Evolutionary conservation across 2,329 filamentous ascomycete genomes (phyloP), one percentile per base, ranked within the genome.

Genomic region (Paecilomyces fulvus): DNA sequence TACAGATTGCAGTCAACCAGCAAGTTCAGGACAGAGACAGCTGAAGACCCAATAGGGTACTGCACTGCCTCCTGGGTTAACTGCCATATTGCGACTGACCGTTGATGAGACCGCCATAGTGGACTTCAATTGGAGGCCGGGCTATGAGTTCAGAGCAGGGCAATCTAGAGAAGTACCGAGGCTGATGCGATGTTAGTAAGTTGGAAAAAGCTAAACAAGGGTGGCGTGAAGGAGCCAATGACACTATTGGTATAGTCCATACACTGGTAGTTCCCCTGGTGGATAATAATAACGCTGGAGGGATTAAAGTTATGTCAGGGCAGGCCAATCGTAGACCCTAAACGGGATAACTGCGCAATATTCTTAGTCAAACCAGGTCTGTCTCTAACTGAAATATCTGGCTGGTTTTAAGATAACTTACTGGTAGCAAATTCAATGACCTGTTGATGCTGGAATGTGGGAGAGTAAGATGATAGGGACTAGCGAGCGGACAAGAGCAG

Each of bases 1-100:
- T 75, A 59, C 30, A 48, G 14, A 23, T 20, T 28, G 20, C n/a
- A 43, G 37, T 43, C 37, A 43, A 43, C n/a, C 37, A 9, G 20
- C n/a, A n/a, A 8, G n/a, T 20, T 8, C 17, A 28, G 25, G 4
- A 28, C 37, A 43, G 37, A 17, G 37, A 10, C 8, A 8, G 37
- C 7, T 9, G 17, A 43, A 9, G 17, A 10, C 12, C 14, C 9
- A 17, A 20, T 43, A 20, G 12, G 17, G 37, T 43, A 43, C 9
- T n/a, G 37, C n/a, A 43, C 9, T n/a, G 37, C 17, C n/a, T 21
- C 3, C 7, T n/a, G 8, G 17, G 37, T 43, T 28, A 28, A 43
- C 17, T 43, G 37, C 5, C 20, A 12, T 17, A 23, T 23, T n/a
- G 48, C 20, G 25, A 49, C 48, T 49, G 25, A 49, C 48, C 48